Conservation (phyloP, 2,329 filamentous ascomycete species). For the Purpureocillium takamizusanense region DNA sequence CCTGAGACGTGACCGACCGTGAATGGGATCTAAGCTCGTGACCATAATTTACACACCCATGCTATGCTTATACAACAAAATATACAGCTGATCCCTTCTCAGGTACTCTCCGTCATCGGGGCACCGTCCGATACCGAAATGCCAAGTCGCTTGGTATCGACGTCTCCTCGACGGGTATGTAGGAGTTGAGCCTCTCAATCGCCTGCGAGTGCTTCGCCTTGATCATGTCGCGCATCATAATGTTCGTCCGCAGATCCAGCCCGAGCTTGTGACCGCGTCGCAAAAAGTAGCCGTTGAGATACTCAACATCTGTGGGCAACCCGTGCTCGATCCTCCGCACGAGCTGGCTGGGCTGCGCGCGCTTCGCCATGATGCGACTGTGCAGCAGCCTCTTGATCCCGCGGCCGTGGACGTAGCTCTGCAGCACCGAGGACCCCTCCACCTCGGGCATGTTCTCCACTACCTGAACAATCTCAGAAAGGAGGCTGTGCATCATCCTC, state of each 20-base stretch:
- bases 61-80: slow-evolving; percentile 4
- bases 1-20: too few species aligned
- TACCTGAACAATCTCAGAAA: slow-evolving; percentile 67
- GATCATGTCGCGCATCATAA: slow-evolving; percentile 63
- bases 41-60: slow-evolving; percentile 2
- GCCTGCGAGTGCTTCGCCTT: slow-evolving; percentile 51
- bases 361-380: slow-evolving; percentile 26
- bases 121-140: slow-evolving; percentile 12
- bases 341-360: slow-evolving; percentile 53
- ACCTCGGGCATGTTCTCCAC: slow-evolving; percentile 69
- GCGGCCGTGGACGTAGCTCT: slow-evolving; percentile 45
- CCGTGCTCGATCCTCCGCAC: slow-evolving; percentile 54
- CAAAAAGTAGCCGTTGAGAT: slow-evolving; percentile 82
- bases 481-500: slow-evolving; percentile 58
- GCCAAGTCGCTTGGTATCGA: slow-evolving; percentile 16
- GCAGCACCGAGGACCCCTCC: slow-evolving; percentile 48
- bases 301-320: slow-evolving; percentile 66
- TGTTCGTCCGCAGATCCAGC: slow-evolving; percentile 63
- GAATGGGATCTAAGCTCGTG: not conserved
- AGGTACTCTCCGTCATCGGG: not conserved
- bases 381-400: slow-evolving; percentile 52
- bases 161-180: slow-evolving; percentile 25
- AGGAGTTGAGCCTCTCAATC: slow-evolving; percentile 19
- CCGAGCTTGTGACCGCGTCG: slow-evolving; percentile 62
- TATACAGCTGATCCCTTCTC: not conserved